Evolutionary conservation across 768 basidiomycete species (phyloP).

Genomic region (Dacryopinax primogenitus): DNA sequence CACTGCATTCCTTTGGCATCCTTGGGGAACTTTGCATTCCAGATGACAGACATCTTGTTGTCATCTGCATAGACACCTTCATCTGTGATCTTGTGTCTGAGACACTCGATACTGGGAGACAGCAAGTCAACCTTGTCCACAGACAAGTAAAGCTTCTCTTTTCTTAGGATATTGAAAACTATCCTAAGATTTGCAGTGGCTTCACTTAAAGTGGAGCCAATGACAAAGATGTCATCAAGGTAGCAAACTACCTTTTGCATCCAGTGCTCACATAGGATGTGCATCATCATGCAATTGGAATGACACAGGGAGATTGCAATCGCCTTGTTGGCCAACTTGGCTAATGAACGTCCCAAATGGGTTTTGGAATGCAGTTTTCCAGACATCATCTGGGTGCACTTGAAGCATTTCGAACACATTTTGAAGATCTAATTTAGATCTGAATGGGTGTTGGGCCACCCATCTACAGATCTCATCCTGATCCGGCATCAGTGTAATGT

Average conservation of each 20-base stretch:
- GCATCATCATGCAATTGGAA: conserved; percentile 37
- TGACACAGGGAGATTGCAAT: conserved; percentile 36
- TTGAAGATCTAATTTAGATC: conserved; percentile 18
- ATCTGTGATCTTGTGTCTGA: neutral
- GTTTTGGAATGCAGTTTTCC: conserved; percentile 25
- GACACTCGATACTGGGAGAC: conserved; percentile 25
- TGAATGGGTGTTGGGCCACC: conserved; percentile 27
- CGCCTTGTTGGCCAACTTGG: conserved; percentile 33
- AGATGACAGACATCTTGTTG: neutral
- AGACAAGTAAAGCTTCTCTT: conserved; percentile 27
- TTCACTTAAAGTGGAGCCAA: conserved; percentile 28
- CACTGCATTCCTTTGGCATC: neutral
- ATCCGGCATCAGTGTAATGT: conserved; percentile 33
- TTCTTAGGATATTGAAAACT: conserved; percentile 25
- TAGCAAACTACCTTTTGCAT: conserved; percentile 34
- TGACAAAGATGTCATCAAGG: conserved; percentile 37
- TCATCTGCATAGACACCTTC: neutral
- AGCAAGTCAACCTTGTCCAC: conserved; percentile 28
- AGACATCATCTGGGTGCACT: conserved; percentile 8
- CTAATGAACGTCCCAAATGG: conserved; percentile 31
- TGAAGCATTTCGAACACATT: conserved; percentile 12
- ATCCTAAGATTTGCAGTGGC: conserved; percentile 28
- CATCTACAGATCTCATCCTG: conserved; percentile 27
- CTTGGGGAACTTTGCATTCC: neutral
- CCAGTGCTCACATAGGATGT: conserved; percentile 31